These are phyloP conservation scores for Knoxdaviesia capensis DNA, from an alignment of 2,329 filamentous ascomycete species.

Conservation along the genomic window DNA sequence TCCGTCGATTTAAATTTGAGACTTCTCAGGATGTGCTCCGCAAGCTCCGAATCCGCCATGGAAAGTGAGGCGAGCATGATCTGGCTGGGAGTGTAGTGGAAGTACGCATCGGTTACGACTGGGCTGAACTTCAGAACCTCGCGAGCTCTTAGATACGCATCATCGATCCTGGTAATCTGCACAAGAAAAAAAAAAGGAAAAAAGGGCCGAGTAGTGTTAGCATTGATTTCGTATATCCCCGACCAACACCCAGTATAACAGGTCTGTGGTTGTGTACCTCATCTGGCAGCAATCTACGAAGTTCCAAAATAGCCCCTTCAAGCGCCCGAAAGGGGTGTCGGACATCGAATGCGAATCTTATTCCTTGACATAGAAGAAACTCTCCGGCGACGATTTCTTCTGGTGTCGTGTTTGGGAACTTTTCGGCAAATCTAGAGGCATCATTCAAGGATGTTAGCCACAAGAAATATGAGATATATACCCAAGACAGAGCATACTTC, in stretches of 20 bases:
- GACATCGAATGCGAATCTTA: conserved; percentile 86
- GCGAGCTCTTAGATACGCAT: conserved; percentile 53
- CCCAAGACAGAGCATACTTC: conserved; percentile 11
- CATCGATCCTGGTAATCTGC: conserved; percentile 22
- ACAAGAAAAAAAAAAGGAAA: no score
- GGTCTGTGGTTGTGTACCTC: conserved; percentile 17
- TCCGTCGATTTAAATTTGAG: no score
- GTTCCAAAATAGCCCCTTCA: conserved; percentile 70
- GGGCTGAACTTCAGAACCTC: conserved; percentile 61
- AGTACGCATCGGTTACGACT: conserved; percentile 85
- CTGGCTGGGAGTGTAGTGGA: conserved; percentile 85
- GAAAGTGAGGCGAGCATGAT: conserved; percentile 73
- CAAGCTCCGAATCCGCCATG: conserved; percentile 49
- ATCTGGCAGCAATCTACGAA: conserved; percentile 45
- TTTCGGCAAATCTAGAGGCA: conserved; percentile 36
- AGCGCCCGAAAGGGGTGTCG: conserved; percentile 76
- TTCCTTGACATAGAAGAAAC: conserved; percentile 77
- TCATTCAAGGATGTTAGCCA: not conserved
- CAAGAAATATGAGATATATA: not conserved
- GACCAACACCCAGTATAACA: no score
- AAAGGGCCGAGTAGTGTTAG: not conserved
- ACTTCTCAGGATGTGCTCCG: conserved; percentile 13
- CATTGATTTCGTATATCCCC: not conserved
- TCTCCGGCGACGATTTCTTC: conserved; percentile 81
- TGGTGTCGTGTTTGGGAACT: conserved; percentile 48